These are phyloP conservation scores for Rhazya stricta DNA, from an alignment of 257 asterid species.

Conservation along the genomic window DNA sequence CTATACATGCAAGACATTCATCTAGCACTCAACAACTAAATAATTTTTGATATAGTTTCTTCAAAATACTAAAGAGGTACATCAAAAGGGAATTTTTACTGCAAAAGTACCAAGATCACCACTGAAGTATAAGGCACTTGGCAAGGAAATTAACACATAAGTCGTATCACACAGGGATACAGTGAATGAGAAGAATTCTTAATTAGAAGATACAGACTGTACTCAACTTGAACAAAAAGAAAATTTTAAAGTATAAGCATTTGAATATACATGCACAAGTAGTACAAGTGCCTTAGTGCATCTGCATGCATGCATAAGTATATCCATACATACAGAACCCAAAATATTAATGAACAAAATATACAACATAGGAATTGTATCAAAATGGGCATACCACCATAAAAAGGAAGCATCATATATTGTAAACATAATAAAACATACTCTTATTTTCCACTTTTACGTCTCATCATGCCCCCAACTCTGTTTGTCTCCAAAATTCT, in stretches of 20 bases:
- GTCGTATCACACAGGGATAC: neutral
- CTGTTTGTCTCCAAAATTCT: neutral
- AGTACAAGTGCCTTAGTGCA: neutral
- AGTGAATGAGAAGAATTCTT: neutral
- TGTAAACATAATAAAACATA: neutral
- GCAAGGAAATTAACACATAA: neutral
- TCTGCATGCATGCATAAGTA: neutral
- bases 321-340: neutral
- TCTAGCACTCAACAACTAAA: neutral
- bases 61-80: neutral
- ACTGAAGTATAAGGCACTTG: neutral
- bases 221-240: neutral
- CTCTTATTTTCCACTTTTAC: neutral
- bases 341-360: neutral
- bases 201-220: neutral
- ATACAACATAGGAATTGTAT: neutral
- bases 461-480: neutral
- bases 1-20: neutral
- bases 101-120: neutral
- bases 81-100: neutral
- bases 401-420: neutral
- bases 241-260: neutral
- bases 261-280: neutral
- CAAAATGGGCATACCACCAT: neutral
- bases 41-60: neutral